phyloP scores from a whole-genome alignment of 225 moss, liverwort and hornwort species.

The Bryum argenteum region DNA sequence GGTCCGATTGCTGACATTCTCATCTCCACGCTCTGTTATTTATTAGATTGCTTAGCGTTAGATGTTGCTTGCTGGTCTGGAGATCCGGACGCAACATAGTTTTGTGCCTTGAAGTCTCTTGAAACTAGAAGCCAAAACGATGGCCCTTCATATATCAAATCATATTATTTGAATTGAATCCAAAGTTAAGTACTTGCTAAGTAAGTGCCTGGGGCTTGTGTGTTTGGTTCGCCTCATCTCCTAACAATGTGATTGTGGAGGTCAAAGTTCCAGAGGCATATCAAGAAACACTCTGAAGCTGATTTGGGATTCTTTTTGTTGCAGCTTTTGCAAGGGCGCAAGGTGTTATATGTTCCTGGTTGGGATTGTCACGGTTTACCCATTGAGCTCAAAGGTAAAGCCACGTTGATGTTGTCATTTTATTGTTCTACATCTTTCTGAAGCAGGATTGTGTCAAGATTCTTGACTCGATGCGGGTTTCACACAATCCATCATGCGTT shows the following conservation, averaged over 20 bases:
- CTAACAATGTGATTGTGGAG: neutral
- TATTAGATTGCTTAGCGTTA: neutral
- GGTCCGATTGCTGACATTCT: conserved; percentile 40
- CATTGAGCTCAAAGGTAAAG: conserved; percentile 88
- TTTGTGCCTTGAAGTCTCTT: too few relatives aligned
- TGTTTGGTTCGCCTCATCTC: too few relatives aligned
- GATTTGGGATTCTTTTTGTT: conserved; percentile 24
- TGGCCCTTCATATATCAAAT: too few relatives aligned
- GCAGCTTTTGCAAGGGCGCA: conserved; percentile 95
- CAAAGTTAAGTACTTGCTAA: too few relatives aligned
- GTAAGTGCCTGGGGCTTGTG: too few relatives aligned
- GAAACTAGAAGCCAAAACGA: too few relatives aligned
- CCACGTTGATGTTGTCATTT: conserved; percentile 7
- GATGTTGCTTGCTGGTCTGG: conserved; percentile 6
- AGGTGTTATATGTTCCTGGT: conserved; percentile 90
- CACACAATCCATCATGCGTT: neutral
- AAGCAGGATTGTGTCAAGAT: neutral
- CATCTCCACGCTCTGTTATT: conserved; percentile 19
- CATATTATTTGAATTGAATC: too few relatives aligned
- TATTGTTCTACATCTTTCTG: conserved; percentile 18
- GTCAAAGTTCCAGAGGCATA: conserved; percentile 9
- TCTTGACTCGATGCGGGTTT: neutral
- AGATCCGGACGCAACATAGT: too few relatives aligned
- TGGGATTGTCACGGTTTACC: conserved; percentile 99
- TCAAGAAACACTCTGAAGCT: conserved; percentile 26